Evolutionary conservation across 345 rosid species (phyloP), one percentile per base, ranked within the genome.

Genomic region (Tarenaya hassleriana): DNA sequence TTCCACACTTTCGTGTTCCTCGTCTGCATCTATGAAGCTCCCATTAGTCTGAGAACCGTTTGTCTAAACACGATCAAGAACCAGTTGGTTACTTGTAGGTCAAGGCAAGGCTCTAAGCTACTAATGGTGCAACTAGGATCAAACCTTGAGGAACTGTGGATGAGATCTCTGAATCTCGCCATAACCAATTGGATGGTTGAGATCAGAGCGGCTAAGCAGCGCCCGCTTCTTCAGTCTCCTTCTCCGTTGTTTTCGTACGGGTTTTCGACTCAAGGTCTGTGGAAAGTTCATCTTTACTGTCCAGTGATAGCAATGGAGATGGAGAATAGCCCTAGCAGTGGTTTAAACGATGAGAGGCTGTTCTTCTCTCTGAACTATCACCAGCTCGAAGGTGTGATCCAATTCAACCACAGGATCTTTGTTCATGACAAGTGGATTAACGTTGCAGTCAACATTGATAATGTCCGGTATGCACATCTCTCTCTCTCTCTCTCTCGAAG

Each of bases 321-420:
- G 12, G 83, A 80, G 63, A 68, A 60, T 31, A 69, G 80, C n/a
- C n/a, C n/a, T 2, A 75, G 75, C 54, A 73, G 75, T 58, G 52
- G 60, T 68, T 50, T 64, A n/a, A 54, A 48, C 24, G 83, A 80
- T 27, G 94, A 88, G 40, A 76, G 77, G 39, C 65, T 90, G 34
- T 61, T 64, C 27, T 90, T 90, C 75, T 84, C 97, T 16, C 73
- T 90, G 10, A 78, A 77, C 41, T 84, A 84, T 62, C 94, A 90
- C 55, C 97, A 90, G 40, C 90, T 90, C 24, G 88, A 84, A 71
- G 83, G 97, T 29, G 88, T 84, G 12, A 73, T 84, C 56, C 97
- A 90, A 47, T 78, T 84, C 66, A 80, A 90, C 40, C 69, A 78
- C 64, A 76, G 12, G 62, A 74, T 84, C 47, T 40, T 52, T 7